Conservation (phyloP, 352 stramenopile species). For the Globisporangium ultimum region DNA sequence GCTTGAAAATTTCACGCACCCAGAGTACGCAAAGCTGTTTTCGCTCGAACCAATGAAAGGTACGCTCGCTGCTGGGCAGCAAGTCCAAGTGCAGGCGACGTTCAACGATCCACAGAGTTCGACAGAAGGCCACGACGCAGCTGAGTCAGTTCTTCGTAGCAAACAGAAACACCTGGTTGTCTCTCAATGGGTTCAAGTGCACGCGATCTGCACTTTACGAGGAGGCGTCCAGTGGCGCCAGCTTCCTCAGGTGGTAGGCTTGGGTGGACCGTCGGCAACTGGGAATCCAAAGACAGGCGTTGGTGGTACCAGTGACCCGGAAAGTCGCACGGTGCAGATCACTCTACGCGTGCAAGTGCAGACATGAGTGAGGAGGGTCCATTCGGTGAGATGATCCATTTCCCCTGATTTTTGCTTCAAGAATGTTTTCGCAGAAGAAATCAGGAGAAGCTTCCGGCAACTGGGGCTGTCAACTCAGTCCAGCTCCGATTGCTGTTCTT, state of each 20-base stretch:
- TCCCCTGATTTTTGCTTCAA: too few relatives aligned
- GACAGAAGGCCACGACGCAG: not conserved
- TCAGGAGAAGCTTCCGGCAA: too few relatives aligned
- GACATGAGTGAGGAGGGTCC: not conserved
- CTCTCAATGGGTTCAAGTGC: constrained; percentile 38
- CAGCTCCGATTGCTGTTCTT: too few relatives aligned
- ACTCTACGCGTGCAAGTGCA: not conserved
- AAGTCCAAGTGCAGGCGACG: constrained; percentile 49
- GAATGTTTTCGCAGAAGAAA: too few relatives aligned
- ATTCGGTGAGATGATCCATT: too few relatives aligned
- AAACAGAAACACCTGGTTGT: constrained; percentile 28
- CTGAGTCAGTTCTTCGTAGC: constrained; percentile 4
- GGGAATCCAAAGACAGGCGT: constrained; percentile 1
- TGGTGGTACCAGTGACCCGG: constrained; percentile 1
- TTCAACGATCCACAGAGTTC: constrained; percentile 29
- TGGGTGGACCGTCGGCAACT: not conserved
- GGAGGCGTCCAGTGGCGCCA: constrained; percentile 34
- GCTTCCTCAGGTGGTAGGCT: constrained; percentile 1
- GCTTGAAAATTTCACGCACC: constrained; percentile 43
- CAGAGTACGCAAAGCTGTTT: constrained; percentile 49
- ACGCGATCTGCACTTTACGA: constrained; percentile 35
- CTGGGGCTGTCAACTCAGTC: too few relatives aligned
- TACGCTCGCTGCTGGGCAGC: constrained; percentile 40
- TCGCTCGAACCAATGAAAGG: constrained; percentile 68
- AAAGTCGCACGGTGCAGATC: constrained; percentile 3